Conservation (phyloP, 2,329 filamentous ascomycete species). For the Xylaria multiplex region DNA sequence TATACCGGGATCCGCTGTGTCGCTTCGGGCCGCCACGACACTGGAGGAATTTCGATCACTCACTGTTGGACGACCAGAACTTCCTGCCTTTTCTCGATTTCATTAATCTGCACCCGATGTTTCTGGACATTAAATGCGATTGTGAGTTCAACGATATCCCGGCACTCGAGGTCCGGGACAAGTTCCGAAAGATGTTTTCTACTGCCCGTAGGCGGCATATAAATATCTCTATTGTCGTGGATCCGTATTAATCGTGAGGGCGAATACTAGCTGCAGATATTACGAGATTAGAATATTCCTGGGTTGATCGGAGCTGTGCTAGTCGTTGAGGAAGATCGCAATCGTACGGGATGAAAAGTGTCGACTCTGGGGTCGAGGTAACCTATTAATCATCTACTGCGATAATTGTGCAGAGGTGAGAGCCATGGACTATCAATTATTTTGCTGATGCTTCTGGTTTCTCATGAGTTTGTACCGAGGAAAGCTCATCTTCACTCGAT, state of each 20-base stretch:
- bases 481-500: too few relatives aligned
- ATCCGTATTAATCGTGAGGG: slow-evolving; percentile 6
- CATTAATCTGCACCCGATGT: neutral
- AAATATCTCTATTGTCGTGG: neutral
- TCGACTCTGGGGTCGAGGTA: too few relatives aligned
- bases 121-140: neutral
- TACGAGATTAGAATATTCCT: too few relatives aligned
- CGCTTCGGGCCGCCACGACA: neutral
- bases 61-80: neutral
- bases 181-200: neutral
- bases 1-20: neutral
- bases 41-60: neutral
- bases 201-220: neutral
- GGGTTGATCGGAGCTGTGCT: too few relatives aligned
- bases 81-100: neutral
- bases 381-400: too few relatives aligned
- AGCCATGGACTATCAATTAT: too few relatives aligned
- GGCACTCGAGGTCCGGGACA: neutral
- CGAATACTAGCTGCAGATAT: too few relatives aligned
- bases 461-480: too few relatives aligned
- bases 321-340: too few relatives aligned
- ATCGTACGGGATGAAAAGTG: too few relatives aligned
- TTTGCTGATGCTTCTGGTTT: too few relatives aligned
- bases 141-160: neutral
- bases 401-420: too few relatives aligned